phyloP scores from a whole-genome alignment of 192 early-diverging fungal genomes.

The Coemansia biformis region DNA sequence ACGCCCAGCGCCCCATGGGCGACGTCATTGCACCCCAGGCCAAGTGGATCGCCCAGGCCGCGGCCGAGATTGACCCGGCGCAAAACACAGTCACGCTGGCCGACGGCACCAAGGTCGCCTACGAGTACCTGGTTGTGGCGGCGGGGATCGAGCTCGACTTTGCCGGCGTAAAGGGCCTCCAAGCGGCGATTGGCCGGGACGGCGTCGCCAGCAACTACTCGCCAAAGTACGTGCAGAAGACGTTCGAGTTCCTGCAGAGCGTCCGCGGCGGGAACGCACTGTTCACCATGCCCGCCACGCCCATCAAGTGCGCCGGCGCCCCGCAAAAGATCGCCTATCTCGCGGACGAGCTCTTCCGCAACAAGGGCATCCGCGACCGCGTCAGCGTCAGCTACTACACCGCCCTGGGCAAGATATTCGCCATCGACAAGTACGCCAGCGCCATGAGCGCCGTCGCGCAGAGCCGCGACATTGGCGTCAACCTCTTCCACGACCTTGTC shows the following conservation, averaged over 20 bases:
- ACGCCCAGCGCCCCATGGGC: constrained; percentile 61
- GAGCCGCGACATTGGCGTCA: constrained; percentile 63
- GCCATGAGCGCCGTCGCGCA: constrained; percentile 63
- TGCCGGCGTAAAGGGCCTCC: constrained; percentile 70
- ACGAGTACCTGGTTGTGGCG: constrained; percentile 69
- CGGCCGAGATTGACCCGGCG: constrained; percentile 63
- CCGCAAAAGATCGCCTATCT: constrained; percentile 86
- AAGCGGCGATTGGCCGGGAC: constrained; percentile 68
- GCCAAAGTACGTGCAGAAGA: constrained; percentile 64
- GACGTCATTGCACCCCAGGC: constrained; percentile 68
- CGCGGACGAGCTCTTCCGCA: constrained; percentile 76
- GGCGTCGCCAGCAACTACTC: constrained; percentile 84
- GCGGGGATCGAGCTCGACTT: constrained; percentile 73
- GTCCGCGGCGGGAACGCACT: constrained; percentile 59
- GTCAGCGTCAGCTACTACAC: constrained; percentile 70
- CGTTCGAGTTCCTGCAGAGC: constrained; percentile 63
- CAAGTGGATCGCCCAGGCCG: constrained; percentile 70
- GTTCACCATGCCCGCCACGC: constrained; percentile 83
- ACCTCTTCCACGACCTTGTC: constrained; percentile 65
- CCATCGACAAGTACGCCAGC: constrained; percentile 75
- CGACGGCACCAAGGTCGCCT: constrained; percentile 58
- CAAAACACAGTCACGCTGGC: constrained; percentile 61
- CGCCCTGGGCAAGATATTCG: constrained; percentile 81
- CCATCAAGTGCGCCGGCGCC: constrained; percentile 86
- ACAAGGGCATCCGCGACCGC: constrained; percentile 61